phyloP scores from a whole-genome alignment of 257 asterid genomes.

The Solanum chiquidenum region DNA sequence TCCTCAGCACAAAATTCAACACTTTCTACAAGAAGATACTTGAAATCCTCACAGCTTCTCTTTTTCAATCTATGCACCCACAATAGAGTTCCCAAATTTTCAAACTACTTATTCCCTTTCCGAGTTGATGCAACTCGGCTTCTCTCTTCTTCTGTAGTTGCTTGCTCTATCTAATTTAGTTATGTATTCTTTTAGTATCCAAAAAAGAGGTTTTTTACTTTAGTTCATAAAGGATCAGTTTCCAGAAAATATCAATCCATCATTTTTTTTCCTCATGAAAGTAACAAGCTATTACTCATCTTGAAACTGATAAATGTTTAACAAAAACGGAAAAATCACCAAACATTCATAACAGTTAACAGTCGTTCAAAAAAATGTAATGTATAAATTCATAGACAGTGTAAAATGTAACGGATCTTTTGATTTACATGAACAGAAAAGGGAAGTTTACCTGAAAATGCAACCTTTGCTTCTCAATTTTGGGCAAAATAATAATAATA shows the following conservation, averaged over 20 bases:
- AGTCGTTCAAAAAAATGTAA: background rate
- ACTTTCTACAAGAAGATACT: background rate
- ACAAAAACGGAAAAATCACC: background rate
- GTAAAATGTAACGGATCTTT: background rate
- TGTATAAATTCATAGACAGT: background rate
- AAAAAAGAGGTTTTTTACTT: background rate
- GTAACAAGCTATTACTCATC: background rate
- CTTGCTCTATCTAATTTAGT: background rate
- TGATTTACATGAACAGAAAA: background rate
- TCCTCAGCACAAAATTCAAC: background rate
- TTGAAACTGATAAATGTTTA: background rate
- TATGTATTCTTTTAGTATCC: background rate
- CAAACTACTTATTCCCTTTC: background rate
- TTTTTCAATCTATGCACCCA: background rate
- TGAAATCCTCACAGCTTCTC: background rate
- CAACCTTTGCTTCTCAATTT: background rate
- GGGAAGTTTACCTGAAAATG: background rate
- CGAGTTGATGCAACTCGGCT: background rate
- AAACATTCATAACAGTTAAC: background rate
- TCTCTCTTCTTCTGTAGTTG: background rate
- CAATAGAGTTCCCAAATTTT: background rate
- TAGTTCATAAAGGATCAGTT: background rate
- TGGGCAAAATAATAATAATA: background rate
- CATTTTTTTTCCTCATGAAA: background rate
- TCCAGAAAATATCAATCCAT: background rate